Evolutionary conservation across 2,329 filamentous ascomycete genomes (phyloP).

Genomic region (Monosporascus sp.): DNA sequence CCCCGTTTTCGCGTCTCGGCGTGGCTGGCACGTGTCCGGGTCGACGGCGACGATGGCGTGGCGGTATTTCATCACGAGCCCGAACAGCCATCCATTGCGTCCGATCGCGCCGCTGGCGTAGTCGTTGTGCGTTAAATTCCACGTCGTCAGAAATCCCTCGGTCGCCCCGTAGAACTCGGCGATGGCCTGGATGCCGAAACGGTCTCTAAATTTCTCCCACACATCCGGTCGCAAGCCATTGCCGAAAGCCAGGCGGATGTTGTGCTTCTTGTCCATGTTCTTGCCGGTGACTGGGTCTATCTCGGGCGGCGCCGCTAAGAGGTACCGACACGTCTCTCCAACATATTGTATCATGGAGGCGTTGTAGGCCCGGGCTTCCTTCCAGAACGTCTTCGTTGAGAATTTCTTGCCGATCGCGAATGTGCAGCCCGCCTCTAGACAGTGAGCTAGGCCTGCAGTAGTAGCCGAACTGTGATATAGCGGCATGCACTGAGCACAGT

Average conservation of each 20-base stretch:
- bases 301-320: slow-evolving; percentile 62
- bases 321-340: slow-evolving; percentile 79
- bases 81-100: slow-evolving; percentile 59
- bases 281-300: slow-evolving; percentile 59
- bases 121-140: slow-evolving; percentile 70
- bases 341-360: slow-evolving; percentile 83
- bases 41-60: slow-evolving; percentile 65
- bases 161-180: slow-evolving; percentile 80
- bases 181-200: slow-evolving; percentile 69
- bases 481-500: slow-evolving; percentile 64
- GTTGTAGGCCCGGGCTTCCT: slow-evolving; percentile 62
- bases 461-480: slow-evolving; percentile 80
- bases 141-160: slow-evolving; percentile 63
- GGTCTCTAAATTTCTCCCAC: slow-evolving; percentile 77
- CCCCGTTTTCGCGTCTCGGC: slow-evolving; percentile 63
- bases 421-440: slow-evolving; percentile 57
- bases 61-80: slow-evolving; percentile 44
- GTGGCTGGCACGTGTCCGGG: slow-evolving; percentile 61
- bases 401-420: slow-evolving; percentile 73
- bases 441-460: slow-evolving; percentile 61
- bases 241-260: slow-evolving; percentile 70
- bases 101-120: slow-evolving; percentile 75
- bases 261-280: slow-evolving; percentile 66
- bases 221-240: slow-evolving; percentile 83
- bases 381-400: slow-evolving; percentile 72